Percentiles rank a stretch among this genome's conserved stretches.
Evolutionary conservation across 2,329 filamentous ascomycete genomes (phyloP).

Genomic region (Aspergillus versicolor): DNA sequence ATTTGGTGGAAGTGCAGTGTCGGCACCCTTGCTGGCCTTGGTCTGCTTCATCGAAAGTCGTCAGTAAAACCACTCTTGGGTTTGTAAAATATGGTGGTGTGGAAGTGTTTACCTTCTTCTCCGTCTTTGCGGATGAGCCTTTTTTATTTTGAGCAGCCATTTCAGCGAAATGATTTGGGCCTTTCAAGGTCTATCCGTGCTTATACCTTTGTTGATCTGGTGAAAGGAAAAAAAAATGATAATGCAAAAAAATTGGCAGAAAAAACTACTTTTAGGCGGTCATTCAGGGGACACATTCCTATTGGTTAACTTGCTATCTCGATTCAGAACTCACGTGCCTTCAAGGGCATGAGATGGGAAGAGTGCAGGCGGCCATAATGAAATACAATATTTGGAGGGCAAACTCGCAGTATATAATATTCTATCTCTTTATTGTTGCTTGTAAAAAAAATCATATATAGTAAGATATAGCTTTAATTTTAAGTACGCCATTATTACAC

Average conservation of each 20-base stretch:
- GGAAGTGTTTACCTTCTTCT: constrained; percentile 21
- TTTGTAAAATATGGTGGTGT: neutral
- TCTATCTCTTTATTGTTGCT: neutral
- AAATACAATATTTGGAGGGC: neutral
- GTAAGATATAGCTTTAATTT: neutral
- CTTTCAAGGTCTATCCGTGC: neutral
- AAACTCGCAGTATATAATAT: neutral
- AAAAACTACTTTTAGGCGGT: constrained; percentile 28
- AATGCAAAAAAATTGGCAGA: constrained; percentile 22
- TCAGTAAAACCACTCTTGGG: constrained; percentile 5
- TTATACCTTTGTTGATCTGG: constrained; percentile 1
- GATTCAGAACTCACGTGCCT: constrained; percentile 4
- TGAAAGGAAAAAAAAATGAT: constrained; percentile 20
- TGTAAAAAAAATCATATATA: neutral
- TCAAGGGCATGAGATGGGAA: neutral
- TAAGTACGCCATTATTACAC: constrained; percentile 1
- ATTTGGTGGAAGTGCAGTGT: constrained; percentile 53
- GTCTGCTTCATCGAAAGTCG: constrained; percentile 9
- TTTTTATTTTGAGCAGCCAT: constrained; percentile 32
- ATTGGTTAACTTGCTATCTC: constrained; percentile 21
- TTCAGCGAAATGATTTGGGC: constrained; percentile 3
- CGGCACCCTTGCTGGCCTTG: constrained; percentile 1
- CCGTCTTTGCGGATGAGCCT: constrained; percentile 21
- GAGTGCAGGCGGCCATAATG: neutral
- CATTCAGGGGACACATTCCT: neutral